phyloP scores from a whole-genome alignment of 345 rosid species.

The Cochlearia excelsa region DNA sequence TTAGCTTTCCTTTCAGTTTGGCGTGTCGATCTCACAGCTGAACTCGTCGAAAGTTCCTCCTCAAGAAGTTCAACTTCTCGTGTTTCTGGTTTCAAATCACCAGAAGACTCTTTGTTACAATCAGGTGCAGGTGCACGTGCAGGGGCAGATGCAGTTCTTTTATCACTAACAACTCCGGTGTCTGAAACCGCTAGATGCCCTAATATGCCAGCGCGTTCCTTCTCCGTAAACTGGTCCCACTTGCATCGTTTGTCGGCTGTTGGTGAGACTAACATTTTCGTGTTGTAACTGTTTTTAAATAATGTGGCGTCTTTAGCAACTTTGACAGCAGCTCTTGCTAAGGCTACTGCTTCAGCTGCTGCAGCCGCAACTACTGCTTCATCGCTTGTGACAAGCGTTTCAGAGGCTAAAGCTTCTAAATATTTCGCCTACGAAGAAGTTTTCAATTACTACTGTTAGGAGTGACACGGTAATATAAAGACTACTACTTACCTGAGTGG shows the following conservation, averaged over 20 bases:
- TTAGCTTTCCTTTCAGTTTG: slow-evolving; percentile 73
- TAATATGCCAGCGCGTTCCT: slow-evolving; percentile 52
- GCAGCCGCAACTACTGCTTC: slow-evolving; percentile 88
- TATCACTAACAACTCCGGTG: slow-evolving; percentile 30
- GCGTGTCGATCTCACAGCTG: slow-evolving; percentile 70
- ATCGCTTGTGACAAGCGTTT: slow-evolving; percentile 69
- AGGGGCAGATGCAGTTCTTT: slow-evolving; percentile 33
- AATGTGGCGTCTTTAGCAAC: slow-evolving; percentile 77
- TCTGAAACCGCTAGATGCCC: slow-evolving; percentile 48
- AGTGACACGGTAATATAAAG: slow-evolving; percentile 5
- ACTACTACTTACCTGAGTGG: slow-evolving; percentile 51
- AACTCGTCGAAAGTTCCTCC: slow-evolving; percentile 49
- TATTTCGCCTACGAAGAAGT: slow-evolving; percentile 42
- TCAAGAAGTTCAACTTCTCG: slow-evolving; percentile 58
- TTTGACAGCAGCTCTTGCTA: slow-evolving; percentile 85
- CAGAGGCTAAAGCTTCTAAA: slow-evolving; percentile 33
- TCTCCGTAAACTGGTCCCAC: slow-evolving; percentile 49
- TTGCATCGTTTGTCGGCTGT: slow-evolving; percentile 39
- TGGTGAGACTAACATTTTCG: slow-evolving; percentile 32
- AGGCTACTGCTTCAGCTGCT: slow-evolving; percentile 88
- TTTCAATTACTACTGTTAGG: background rate
- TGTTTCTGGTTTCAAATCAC: slow-evolving; percentile 24
- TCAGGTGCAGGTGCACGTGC: slow-evolving; percentile 8
- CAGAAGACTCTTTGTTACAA: slow-evolving; percentile 38
- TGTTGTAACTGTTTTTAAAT: slow-evolving; percentile 41